Evolutionary conservation across 371 early-diverging fungal species (phyloP), one percentile per base, ranked within the genome.

Genomic region (Haplosporangium sp.): DNA sequence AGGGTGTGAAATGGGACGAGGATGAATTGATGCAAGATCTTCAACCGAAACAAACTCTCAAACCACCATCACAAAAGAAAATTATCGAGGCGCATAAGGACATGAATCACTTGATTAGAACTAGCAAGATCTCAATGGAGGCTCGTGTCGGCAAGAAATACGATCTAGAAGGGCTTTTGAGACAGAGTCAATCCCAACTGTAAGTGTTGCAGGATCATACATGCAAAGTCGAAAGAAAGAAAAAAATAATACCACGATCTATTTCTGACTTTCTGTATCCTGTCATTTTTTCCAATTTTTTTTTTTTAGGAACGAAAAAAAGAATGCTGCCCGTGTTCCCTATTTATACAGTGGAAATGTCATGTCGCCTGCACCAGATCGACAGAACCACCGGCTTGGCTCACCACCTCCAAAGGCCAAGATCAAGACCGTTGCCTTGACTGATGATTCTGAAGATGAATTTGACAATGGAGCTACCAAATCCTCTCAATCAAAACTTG

Each of bases 401-500:
- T 56, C 47, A 7, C n/a, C 39, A 5, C 45, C 52, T 0, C 13
- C 69, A 50, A 77, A 72, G 39, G 19, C 63, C 8, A 20, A 39
- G 44, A 66, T 52, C 19, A 47, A 53, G 39, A 68, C 78, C 1
- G 52, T 74, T 11, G 69, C 69, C 3, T 40, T 74, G n/a, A 62
- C 65, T 37, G 71, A 70, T 11, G 63, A 63, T 50, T 79, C 81
- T 40, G 82, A 81, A 4, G 75, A 81, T 20, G 82, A 74, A 57
- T 20, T 38, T 6, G 69, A 71, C 38, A 2, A 38, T 52, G 53
- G 64, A 64, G 44, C 48, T 9, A 4, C 19, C 38, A 72, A 52
- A 69, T 71, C 9, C 6, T 55, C 55, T 34, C 34, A 15, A 55
- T 55, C 35, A 13, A 78, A 56, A 58, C 70, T 58, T 27, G 47